Evolutionary conservation across 2,329 filamentous ascomycete genomes (phyloP).

Genomic region (Exserohilum rostratum): DNA sequence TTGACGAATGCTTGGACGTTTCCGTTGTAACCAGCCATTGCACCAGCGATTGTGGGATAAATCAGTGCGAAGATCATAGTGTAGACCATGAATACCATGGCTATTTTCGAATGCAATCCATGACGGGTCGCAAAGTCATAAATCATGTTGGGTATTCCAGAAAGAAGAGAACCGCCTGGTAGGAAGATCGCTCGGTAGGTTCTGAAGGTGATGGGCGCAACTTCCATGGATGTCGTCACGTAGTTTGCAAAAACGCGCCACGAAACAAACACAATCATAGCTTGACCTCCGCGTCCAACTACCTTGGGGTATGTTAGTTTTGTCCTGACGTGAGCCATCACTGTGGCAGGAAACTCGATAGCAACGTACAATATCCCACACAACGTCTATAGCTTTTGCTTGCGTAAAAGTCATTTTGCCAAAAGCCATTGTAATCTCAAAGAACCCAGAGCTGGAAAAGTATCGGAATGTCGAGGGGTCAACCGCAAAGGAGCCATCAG

Average conservation of each 20-base stretch:
- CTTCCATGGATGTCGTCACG: conserved; percentile 28
- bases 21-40: conserved; percentile 28
- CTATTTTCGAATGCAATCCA: conserved; percentile 19
- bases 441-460: conserved; percentile 20
- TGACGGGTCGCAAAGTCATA: conserved; percentile 15
- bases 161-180: conserved; percentile 5
- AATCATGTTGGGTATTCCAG: not conserved
- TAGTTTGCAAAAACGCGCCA: conserved; percentile 27
- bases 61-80: conserved; percentile 22
- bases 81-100: conserved; percentile 27
- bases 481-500: conserved; percentile 14
- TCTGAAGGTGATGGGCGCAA: conserved; percentile 21
- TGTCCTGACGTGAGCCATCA: too few species aligned
- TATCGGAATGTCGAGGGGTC: conserved; percentile 10
- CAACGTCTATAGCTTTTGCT: conserved; percentile 30
- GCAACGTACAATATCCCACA: conserved; percentile 29
- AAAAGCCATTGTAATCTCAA: conserved; percentile 27
- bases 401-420: conserved; percentile 20
- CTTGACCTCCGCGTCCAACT: conserved; percentile 29
- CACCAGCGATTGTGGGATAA: conserved; percentile 26
- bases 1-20: conserved; percentile 15
- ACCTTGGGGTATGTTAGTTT: conserved; percentile 12
- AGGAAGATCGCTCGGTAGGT: conserved; percentile 27
- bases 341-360: not conserved
- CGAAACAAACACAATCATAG: conserved; percentile 21